These are phyloP conservation scores for Brassica cretica DNA, from an alignment of 345 rosid genomes.

Conservation along the genomic window DNA sequence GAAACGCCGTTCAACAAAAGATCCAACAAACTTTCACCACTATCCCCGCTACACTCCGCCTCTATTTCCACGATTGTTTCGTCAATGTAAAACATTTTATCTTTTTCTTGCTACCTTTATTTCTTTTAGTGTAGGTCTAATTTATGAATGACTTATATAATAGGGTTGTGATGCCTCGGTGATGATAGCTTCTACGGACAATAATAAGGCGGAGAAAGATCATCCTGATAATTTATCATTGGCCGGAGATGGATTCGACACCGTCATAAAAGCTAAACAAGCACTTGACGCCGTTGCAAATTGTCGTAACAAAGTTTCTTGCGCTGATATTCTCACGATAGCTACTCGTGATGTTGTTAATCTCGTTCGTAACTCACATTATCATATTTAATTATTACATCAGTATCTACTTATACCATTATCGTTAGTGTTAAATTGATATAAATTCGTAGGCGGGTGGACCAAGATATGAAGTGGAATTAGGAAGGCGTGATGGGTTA, in stretches of 20 bases:
- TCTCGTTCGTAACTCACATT: constrained; percentile 30
- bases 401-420: background rate
- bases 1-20: constrained; percentile 50
- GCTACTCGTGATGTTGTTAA: constrained; percentile 46
- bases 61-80: constrained; percentile 83
- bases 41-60: constrained; percentile 73
- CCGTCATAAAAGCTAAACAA: constrained; percentile 42
- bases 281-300: constrained; percentile 36
- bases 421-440: background rate
- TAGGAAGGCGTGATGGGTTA: constrained; percentile 40
- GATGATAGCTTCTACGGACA: constrained; percentile 35
- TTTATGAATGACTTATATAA: background rate
- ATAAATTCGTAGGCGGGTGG: constrained; percentile 41
- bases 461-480: constrained; percentile 41
- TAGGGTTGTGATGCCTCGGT: constrained; percentile 52
- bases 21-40: constrained; percentile 69
- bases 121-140: too few relatives aligned
- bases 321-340: constrained; percentile 43
- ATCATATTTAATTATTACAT: background rate
- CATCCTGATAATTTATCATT: constrained; percentile 38
- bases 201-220: constrained; percentile 44
- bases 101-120: background rate
- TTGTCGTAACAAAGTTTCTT: constrained; percentile 41
- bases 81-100: constrained; percentile 49
- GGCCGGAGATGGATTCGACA: constrained; percentile 49